These are phyloP conservation scores for Dujonia santamariae DNA, from an alignment of 1,139 yeast species.

Conservation along the genomic window DNA sequence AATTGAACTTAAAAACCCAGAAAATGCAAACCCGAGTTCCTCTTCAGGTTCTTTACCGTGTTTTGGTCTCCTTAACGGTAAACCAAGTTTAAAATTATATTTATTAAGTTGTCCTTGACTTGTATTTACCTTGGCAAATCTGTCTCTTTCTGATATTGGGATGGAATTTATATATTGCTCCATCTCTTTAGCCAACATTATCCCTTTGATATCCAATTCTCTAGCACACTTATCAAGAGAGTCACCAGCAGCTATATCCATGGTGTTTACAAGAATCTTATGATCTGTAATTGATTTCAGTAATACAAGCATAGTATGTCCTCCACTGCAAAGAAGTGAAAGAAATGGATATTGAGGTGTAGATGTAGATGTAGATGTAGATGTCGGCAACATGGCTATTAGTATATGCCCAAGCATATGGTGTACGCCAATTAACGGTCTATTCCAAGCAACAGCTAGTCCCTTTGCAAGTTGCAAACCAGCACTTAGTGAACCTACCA, in stretches of 20 bases:
- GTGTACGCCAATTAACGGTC: constrained; percentile 85
- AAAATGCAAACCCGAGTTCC: constrained; percentile 62
- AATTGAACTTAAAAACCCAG: constrained; percentile 67
- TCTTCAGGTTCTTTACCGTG: constrained; percentile 25
- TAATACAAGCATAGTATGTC: constrained; percentile 86
- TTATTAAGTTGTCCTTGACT: constrained; percentile 16
- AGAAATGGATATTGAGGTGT: constrained; percentile 72
- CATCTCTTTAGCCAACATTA: constrained; percentile 81
- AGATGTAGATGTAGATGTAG: constrained; percentile 5
- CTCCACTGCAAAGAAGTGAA: constrained; percentile 85
- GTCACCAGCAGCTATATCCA: constrained; percentile 92
- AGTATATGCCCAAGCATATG: constrained; percentile 94
- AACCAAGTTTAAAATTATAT: constrained; percentile 26
- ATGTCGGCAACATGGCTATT: constrained; percentile 53
- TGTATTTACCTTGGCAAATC: constrained; percentile 21
- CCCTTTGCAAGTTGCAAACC: constrained; percentile 89
- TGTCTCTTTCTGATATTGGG: constrained; percentile 16
- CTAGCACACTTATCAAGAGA: constrained; percentile 92
- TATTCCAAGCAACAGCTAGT: constrained; percentile 68
- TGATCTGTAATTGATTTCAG: constrained; percentile 63
- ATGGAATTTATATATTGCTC: constrained; percentile 52
- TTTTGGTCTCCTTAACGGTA: constrained; percentile 36
- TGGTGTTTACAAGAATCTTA: constrained; percentile 67
- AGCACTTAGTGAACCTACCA: constrained; percentile 84
- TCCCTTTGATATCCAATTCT: constrained; percentile 73